A percentile compares a stretch with the other conserved stretches of the same genome.
Conservation (phyloP, 2,329 filamentous ascomycete species). For the Incumbomyces delicatus region DNA sequence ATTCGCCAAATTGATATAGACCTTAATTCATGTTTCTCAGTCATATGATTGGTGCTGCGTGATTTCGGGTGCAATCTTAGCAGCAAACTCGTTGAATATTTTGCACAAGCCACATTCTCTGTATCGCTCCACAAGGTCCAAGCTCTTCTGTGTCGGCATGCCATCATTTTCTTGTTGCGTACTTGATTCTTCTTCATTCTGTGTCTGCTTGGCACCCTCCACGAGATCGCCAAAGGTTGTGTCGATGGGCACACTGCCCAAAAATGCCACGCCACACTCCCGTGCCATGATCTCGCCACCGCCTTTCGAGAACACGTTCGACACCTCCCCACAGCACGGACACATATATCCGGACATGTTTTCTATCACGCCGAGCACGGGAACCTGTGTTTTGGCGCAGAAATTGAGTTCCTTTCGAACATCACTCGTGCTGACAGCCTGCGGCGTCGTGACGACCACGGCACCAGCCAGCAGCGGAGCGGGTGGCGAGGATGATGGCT, state of each 20-base stretch:
- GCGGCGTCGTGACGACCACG: conserved; percentile 90
- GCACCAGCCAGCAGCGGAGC: conserved; percentile 67
- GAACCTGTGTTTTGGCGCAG: conserved; percentile 71
- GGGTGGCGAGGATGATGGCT: conserved; percentile 28
- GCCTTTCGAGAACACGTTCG: conserved; percentile 84
- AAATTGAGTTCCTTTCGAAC: conserved; percentile 94
- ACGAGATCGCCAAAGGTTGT: conserved; percentile 81
- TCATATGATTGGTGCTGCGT: too few species aligned
- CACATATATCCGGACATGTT: conserved; percentile 63
- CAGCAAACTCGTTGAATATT: conserved; percentile 17
- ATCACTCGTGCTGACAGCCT: conserved; percentile 86
- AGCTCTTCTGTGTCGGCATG: neutral
- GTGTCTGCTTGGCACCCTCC: conserved; percentile 44
- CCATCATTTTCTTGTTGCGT: neutral
- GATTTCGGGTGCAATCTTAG: neutral
- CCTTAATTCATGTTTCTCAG: too few species aligned
- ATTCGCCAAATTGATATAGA: too few species aligned
- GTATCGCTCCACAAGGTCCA: conserved; percentile 17
- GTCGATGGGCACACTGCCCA: conserved; percentile 85
- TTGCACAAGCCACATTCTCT: conserved; percentile 15
- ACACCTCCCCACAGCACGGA: conserved; percentile 67
- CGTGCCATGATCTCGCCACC: conserved; percentile 81
- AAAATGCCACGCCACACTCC: conserved; percentile 73
- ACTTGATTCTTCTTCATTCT: neutral
- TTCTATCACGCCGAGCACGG: conserved; percentile 80